Base-by-base conservation (phyloP, 441 rosid species). In the Lepidium campestre region DNA sequence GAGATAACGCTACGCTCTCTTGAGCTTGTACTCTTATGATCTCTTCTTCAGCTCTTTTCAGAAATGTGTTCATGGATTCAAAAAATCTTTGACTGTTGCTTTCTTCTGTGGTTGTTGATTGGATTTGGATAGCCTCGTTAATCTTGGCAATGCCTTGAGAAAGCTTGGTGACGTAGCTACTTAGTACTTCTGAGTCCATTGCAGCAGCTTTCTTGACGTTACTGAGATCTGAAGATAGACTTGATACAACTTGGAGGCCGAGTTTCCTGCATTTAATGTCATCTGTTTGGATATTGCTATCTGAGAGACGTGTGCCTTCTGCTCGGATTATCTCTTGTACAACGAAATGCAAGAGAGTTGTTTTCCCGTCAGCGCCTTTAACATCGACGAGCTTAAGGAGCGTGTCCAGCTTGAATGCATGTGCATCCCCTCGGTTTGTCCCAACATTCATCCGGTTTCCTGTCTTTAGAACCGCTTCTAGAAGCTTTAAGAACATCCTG, bases 391-490 rank as follows among this genome's bases (percentile, higher is more conserved):
- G 76, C 68, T 85, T 81, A 32, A 88, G 90, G 10, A 91, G 87
- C 0, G 93, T 84, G 46, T 87, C 96, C 0, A 91, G 96, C 77
- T 89, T 91, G 77, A 91, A 91, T 19, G 93, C 96, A 78, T 87
- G 90, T 15, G 88, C 96, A 36, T 73, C 98, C 1, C 96, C 98
- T 31, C 96, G 95, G 74, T 92, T 89, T 42, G 98, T 92, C 37
- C 98, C 98, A 45, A 89, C 91, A 48, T 92, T 92, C 98, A 92
- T 92, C 15, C 98, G 88, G 82, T 92, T 89, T 57, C 94, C 97
- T 2, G 85, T 89, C 78, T 89, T 85, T 32, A 91, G 85, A n/a
- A 91, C 95, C 48, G 87, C 95, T 78, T 91, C 93, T 5, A 87
- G 49, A 64, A 91, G 90, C 62, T 86, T 91, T 72, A 87, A 48